Evolutionary conservation across 306 rosid species (phyloP), one percentile per base, ranked within the genome.

Genomic region (Citrullus colocynthis): DNA sequence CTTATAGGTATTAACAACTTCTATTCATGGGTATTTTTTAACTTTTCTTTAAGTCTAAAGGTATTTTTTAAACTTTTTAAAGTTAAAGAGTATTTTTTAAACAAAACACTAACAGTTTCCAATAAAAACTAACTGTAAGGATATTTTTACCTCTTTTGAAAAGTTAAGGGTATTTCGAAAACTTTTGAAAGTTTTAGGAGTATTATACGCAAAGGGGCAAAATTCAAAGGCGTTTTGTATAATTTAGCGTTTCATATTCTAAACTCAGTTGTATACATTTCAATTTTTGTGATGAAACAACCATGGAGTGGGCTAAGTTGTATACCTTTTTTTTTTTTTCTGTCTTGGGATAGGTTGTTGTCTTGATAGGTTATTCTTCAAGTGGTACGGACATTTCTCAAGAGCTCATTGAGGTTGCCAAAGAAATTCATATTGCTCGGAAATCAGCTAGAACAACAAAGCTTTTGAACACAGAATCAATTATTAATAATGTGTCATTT

Each of bases 351-450:
- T 79, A 93, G 98, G 88, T 85, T 51, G 94, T 90, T 60, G 86
- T 91, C 81, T 16, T 93, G 75, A 90, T 91, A 34, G 98, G 98
- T 6, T 61, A 76, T 76, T 85, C 96, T 17, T 79, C 89, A 16
- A 91, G 97, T 82, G 96, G 86, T 28, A 85, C 61, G 48, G 98
- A 93, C 77, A 89, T 93, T 79, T 91, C 90, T 41, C 86, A 86
- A 66, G 98, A 93, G 4, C 77, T 93, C 2, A 87, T 82, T 12
- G 82, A 78, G 9, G 90, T 90, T 78, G 98, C 98, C 54, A 89
- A 89, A 86, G 91, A 91, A 86, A 89, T 91, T 79, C 98, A 93
- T 62, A 34, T 90, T 82, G 96, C 96, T 1, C 83, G 76, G 39
- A 83, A 96, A 73, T 88, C 91, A 9, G 66, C 70, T 34, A 79